phyloP scores from a whole-genome alignment of 164 flowering plant species.

The Liriodendron chinense region DNA sequence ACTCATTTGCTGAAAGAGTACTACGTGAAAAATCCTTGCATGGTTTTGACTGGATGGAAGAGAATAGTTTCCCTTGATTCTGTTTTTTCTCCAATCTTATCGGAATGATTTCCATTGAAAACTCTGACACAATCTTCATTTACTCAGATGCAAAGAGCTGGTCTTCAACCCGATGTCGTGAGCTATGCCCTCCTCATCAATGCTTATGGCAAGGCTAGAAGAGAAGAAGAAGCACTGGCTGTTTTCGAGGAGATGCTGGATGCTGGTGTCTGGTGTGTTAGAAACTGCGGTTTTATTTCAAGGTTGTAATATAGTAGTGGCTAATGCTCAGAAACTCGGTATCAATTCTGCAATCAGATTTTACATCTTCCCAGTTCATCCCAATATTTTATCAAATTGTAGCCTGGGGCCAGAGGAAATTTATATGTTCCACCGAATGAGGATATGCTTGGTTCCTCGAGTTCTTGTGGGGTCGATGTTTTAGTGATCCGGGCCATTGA shows the following conservation, averaged over 20 bases:
- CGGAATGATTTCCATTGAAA: neutral
- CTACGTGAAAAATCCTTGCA: too few relatives aligned
- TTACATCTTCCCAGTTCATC: too few relatives aligned
- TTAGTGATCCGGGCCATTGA: neutral
- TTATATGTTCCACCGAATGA: neutral
- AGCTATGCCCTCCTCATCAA: constrained; percentile 84
- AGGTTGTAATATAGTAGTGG: neutral
- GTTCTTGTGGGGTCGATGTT: neutral
- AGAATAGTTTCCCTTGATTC: neutral
- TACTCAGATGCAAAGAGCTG: constrained; percentile 92
- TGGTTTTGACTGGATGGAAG: neutral
- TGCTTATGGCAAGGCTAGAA: constrained; percentile 95
- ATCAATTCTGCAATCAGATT: neutral
- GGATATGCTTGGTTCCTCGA: neutral
- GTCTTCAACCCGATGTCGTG: constrained; percentile 83
- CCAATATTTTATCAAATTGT: too few relatives aligned
- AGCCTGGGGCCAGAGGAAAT: neutral
- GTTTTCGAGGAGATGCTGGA: constrained; percentile 99
- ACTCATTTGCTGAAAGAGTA: too few relatives aligned
- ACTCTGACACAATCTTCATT: constrained; percentile 18
- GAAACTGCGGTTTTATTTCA: neutral
- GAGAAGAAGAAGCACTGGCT: constrained; percentile 94
- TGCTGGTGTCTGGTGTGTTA: constrained; percentile 82
- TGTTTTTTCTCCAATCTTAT: neutral
- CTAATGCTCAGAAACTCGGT: neutral